Evolutionary conservation across 140 eudicot genomes (phyloP).

Genomic region (Erigeron philadelphicus): DNA sequence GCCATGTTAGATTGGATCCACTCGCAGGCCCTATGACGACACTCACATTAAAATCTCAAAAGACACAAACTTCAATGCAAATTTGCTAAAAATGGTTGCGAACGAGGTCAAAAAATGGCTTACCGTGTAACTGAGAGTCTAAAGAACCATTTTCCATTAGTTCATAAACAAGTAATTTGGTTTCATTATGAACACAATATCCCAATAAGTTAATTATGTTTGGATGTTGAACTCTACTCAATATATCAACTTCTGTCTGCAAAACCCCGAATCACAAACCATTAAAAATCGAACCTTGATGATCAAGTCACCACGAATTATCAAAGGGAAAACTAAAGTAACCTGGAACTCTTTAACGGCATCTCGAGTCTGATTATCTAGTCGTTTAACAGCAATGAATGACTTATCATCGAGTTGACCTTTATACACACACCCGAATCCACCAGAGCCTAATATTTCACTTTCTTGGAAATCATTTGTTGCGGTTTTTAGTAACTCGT

Average conservation of each 20-base stretch:
- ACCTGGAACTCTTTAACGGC: constrained; percentile 68
- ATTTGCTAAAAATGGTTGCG: constrained; percentile 9
- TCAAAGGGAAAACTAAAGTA: constrained; percentile 17
- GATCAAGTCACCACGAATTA: background rate
- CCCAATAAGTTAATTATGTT: constrained; percentile 64
- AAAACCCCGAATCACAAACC: constrained; percentile 24
- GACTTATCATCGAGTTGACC: constrained; percentile 44
- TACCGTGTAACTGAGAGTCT: constrained; percentile 71
- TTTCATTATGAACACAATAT: constrained; percentile 54
- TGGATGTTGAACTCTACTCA: constrained; percentile 67
- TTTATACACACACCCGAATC: constrained; percentile 73
- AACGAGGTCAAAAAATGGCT: constrained; percentile 11
- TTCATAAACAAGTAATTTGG: constrained; percentile 59
- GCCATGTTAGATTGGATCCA: constrained; percentile 79
- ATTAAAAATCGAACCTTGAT: background rate
- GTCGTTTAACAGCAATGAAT: constrained; percentile 58
- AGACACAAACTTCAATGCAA: constrained; percentile 1
- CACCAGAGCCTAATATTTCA: constrained; percentile 64
- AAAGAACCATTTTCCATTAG: constrained; percentile 69
- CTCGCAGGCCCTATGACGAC: constrained; percentile 44
- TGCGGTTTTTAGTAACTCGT: constrained; percentile 46
- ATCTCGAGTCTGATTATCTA: constrained; percentile 39
- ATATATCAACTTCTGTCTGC: constrained; percentile 69
- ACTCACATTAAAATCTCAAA: constrained; percentile 19
- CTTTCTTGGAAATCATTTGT: constrained; percentile 53